Percentiles rank a stretch among this genome's conserved stretches.
Conservation (phyloP, 208 protist genomes). For the Trypanosoma platydactyli region DNA sequence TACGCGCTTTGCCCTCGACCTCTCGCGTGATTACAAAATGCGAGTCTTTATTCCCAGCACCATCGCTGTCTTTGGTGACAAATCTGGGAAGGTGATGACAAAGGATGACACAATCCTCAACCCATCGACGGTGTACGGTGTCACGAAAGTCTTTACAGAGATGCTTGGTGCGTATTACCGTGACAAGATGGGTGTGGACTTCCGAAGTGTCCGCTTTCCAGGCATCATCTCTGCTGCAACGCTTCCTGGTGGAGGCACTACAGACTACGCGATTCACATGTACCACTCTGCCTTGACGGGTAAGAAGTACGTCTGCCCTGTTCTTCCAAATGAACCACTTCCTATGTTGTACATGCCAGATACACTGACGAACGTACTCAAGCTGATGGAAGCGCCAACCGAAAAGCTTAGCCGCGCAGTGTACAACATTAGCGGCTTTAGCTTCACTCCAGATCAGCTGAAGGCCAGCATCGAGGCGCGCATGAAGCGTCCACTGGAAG, state of each 20-base stretch:
- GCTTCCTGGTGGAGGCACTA: slow-evolving; percentile 74
- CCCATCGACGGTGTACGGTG: slow-evolving; percentile 89
- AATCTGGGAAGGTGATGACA: slow-evolving; percentile 62
- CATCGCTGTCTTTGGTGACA: slow-evolving; percentile 88
- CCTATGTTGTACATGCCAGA: slow-evolving; percentile 93
- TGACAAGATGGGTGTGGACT: slow-evolving; percentile 76
- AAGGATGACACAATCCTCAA: slow-evolving; percentile 82
- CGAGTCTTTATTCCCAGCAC: slow-evolving; percentile 73
- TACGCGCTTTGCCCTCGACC: slow-evolving; percentile 70
- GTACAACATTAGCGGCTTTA: slow-evolving; percentile 84
- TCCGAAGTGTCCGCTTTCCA: slow-evolving; percentile 87
- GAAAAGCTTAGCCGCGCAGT: slow-evolving; percentile 37
- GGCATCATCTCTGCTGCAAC: slow-evolving; percentile 75
- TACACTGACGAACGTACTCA: slow-evolving; percentile 56
- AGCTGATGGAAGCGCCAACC: slow-evolving; percentile 52
- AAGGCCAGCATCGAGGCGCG: slow-evolving; percentile 48
- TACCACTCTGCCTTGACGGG: slow-evolving; percentile 73
- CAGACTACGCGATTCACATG: slow-evolving; percentile 81
- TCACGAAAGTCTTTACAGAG: slow-evolving; percentile 88
- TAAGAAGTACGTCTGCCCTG: slow-evolving; percentile 65
- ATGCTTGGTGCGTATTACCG: slow-evolving; percentile 90
- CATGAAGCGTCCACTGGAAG: slow-evolving; percentile 39
- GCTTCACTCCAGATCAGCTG: slow-evolving; percentile 74
- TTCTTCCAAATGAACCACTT: slow-evolving; percentile 53
- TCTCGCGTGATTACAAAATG: slow-evolving; percentile 50